Evolutionary conservation across 2,329 filamentous ascomycete genomes (phyloP).

Genomic region (Penicillium decumbens): DNA sequence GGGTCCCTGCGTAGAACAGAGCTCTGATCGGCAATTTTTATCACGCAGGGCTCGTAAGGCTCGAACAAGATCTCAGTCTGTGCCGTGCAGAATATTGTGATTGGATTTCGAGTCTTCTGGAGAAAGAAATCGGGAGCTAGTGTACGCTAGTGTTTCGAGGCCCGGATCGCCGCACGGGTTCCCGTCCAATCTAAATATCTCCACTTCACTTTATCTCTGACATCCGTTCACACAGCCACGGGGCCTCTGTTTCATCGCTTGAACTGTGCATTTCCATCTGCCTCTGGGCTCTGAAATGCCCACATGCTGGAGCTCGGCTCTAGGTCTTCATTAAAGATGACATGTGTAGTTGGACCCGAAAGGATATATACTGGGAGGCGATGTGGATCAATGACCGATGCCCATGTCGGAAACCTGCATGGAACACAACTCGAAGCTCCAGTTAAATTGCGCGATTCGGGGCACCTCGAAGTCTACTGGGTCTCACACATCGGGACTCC

Average conservation of each 20-base stretch:
- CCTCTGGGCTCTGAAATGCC: background rate
- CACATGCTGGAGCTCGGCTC: background rate
- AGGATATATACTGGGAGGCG: background rate
- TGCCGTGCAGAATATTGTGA: background rate
- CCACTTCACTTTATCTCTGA: constrained; percentile 14
- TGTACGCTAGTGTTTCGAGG: background rate
- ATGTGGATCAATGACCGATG: background rate
- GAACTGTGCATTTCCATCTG: background rate
- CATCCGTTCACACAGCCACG: constrained; percentile 14
- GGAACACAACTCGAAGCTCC: background rate
- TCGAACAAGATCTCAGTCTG: background rate
- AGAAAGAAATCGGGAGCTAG: background rate
- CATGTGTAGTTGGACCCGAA: background rate
- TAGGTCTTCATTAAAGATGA: background rate
- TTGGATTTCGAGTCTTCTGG: background rate
- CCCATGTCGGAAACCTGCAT: background rate
- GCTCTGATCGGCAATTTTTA: background rate
- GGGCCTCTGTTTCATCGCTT: background rate
- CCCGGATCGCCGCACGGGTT: background rate
- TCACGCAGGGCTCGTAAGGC: background rate
- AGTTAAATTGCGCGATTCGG: background rate
- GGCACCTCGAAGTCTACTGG: background rate
- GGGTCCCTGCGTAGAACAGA: background rate
- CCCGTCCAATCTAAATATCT: background rate
- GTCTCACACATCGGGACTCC: background rate